phyloP scores from a whole-genome alignment of 192 early-diverging fungal genomes.

The Coemansia sp. region DNA sequence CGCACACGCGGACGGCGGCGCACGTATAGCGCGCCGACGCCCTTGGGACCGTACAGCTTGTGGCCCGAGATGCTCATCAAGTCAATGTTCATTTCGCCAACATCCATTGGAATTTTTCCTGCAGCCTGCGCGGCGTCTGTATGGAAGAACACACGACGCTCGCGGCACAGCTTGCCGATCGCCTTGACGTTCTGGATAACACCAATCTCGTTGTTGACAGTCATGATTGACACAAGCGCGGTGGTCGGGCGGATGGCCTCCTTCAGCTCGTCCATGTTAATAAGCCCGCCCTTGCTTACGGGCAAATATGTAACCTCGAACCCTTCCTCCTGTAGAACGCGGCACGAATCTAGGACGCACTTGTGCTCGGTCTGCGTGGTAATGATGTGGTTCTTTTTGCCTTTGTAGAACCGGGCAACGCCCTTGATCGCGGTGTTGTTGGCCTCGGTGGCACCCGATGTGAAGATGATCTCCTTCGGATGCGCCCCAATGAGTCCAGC shows the following conservation, averaged over 20 bases:
- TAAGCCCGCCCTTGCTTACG: constrained; percentile 77
- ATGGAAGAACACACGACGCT: constrained; percentile 91
- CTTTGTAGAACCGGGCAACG: constrained; percentile 91
- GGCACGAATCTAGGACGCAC: constrained; percentile 95
- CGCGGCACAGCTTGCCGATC: constrained; percentile 85
- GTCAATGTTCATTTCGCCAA: constrained; percentile 90
- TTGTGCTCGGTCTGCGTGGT: constrained; percentile 98
- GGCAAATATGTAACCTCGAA: constrained; percentile 95
- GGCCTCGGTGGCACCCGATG: constrained; percentile 93
- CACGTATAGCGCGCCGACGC: constrained; percentile 91
- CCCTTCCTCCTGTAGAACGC: constrained; percentile 91
- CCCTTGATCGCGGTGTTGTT: constrained; percentile 96
- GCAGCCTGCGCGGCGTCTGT: constrained; percentile 96
- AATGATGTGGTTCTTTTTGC: constrained; percentile 93
- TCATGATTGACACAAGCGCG: constrained; percentile 89
- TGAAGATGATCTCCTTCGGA: constrained; percentile 96
- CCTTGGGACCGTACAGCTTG: constrained; percentile 98
- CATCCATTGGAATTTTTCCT: constrained; percentile 93
- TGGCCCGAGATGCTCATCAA: constrained; percentile 96
- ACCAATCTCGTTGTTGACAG: constrained; percentile 98
- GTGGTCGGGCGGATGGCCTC: constrained; percentile 88
- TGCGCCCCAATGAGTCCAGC: constrained; percentile 87
- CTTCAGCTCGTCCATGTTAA: constrained; percentile 78
- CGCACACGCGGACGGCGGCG: constrained; percentile 91
- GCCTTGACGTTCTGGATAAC: constrained; percentile 90